Percentiles rank a stretch among this genome's conserved stretches.
phyloP scores from a whole-genome alignment of 495 filamentous ascomycete genomes.

The Penicillium paradoxum region DNA sequence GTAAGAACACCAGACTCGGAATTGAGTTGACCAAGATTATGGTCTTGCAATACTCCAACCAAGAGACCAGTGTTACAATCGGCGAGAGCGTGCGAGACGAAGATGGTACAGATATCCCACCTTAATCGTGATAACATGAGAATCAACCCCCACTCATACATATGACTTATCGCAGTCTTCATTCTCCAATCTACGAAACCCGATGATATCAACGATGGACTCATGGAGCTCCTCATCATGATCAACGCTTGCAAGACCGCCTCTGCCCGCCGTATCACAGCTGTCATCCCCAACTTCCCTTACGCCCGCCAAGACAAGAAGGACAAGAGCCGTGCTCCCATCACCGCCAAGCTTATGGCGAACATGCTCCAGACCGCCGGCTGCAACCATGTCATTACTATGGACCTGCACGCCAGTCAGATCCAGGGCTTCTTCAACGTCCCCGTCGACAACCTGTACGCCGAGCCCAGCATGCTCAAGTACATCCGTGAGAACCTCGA shows the following conservation, averaged over 20 bases:
- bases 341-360: conserved; percentile 85
- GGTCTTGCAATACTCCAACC: conserved; percentile 94
- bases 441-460: conserved; percentile 94
- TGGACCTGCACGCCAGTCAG: conserved; percentile 66
- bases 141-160: conserved; percentile 3
- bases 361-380: conserved; percentile 98
- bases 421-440: conserved; percentile 95
- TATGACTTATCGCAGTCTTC: conserved; percentile 59
- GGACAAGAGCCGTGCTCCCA: conserved; percentile 86
- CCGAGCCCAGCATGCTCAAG: conserved; percentile 84
- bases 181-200: conserved; percentile 93
- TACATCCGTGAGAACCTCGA: conserved; percentile 87
- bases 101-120: conserved; percentile 58
- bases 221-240: conserved; percentile 99
- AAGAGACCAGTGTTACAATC: conserved; percentile 94
- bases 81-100: conserved; percentile 96
- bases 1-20: conserved; percentile 58
- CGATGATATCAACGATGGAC: conserved; percentile 94
- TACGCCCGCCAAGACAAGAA: conserved; percentile 99
- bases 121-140: conserved; percentile 4
- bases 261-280: conserved; percentile 87
- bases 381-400: conserved; percentile 79
- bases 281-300: conserved; percentile 92
- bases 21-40: conserved; percentile 92
- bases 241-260: conserved; percentile 98